Evolutionary conservation across 2,329 filamentous ascomycete genomes (phyloP).

Genomic region (Fusarium albosuccineum): DNA sequence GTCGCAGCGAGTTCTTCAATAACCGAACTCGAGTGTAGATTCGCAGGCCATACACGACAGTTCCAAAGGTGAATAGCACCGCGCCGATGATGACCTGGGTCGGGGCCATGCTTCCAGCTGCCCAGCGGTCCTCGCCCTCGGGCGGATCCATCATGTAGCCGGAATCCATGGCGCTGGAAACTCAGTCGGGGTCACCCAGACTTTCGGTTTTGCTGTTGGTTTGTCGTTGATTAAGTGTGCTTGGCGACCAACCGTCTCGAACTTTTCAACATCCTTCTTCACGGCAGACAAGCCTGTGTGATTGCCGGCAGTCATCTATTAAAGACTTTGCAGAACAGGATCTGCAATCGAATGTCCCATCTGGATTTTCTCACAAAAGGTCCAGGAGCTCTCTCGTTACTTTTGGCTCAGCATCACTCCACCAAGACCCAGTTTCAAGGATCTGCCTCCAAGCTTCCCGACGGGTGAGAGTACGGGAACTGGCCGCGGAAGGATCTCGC

Average conservation of each 20-base stretch:
- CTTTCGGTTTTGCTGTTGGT: not conserved
- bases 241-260: not conserved
- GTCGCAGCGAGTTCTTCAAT: slow-evolving; percentile 32
- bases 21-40: slow-evolving; percentile 28
- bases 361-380: not conserved
- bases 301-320: not conserved
- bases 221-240: not conserved
- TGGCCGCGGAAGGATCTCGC: not conserved
- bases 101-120: slow-evolving; percentile 23
- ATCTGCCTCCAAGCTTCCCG: not conserved
- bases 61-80: slow-evolving; percentile 31
- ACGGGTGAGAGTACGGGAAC: not conserved
- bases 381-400: slow-evolving; percentile 16
- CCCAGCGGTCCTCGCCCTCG: slow-evolving; percentile 31
- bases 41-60: slow-evolving; percentile 28
- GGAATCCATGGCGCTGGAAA: slow-evolving; percentile 18
- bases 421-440: slow-evolving; percentile 21
- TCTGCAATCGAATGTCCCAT: slow-evolving; percentile 26
- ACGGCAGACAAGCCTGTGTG: not conserved
- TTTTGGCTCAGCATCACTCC: slow-evolving; percentile 11
- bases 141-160: slow-evolving; percentile 42
- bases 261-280: not conserved
- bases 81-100: slow-evolving; percentile 32
- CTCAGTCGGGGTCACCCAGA: not conserved
- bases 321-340: not conserved